phyloP scores from a whole-genome alignment of 2,329 filamentous ascomycete species.

The Aureobasidium sp. region DNA sequence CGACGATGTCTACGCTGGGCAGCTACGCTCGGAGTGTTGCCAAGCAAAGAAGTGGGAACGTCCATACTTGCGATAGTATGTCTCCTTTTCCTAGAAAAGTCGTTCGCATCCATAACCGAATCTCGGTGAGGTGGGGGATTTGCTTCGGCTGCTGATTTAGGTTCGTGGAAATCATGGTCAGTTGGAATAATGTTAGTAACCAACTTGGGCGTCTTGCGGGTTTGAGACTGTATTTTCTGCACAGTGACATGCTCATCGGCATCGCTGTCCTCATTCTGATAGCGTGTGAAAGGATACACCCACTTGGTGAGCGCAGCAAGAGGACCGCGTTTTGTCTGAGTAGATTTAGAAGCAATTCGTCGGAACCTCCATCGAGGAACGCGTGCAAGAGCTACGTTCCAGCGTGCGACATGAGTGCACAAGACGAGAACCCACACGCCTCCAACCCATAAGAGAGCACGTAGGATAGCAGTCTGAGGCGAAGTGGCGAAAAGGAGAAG shows the following conservation, averaged over 20 bases:
- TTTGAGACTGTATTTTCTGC: conserved; percentile 16
- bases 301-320: conserved; percentile 17
- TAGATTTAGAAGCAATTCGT: background rate
- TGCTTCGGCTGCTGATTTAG: conserved; percentile 4
- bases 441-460: conserved; percentile 44
- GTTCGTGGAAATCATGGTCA: background rate
- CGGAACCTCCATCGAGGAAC: conserved; percentile 73
- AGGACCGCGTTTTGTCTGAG: conserved; percentile 16
- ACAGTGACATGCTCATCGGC: conserved; percentile 36
- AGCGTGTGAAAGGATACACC: background rate
- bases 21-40: background rate
- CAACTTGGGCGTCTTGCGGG: background rate
- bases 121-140: background rate
- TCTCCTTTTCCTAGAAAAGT: conserved; percentile 2
- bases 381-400: conserved; percentile 77
- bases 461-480: conserved; percentile 37
- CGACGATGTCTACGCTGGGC: background rate
- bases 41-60: background rate
- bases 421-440: conserved; percentile 66
- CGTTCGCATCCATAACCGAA: background rate
- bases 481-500: conserved; percentile 68
- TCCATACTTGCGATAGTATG: conserved; percentile 11
- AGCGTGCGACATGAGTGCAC: conserved; percentile 66
- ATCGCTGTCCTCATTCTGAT: conserved; percentile 32
- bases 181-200: background rate